These are phyloP conservation scores for Kwoniella europaea DNA, from an alignment of 768 basidiomycete species.

Conservation along the genomic window DNA sequence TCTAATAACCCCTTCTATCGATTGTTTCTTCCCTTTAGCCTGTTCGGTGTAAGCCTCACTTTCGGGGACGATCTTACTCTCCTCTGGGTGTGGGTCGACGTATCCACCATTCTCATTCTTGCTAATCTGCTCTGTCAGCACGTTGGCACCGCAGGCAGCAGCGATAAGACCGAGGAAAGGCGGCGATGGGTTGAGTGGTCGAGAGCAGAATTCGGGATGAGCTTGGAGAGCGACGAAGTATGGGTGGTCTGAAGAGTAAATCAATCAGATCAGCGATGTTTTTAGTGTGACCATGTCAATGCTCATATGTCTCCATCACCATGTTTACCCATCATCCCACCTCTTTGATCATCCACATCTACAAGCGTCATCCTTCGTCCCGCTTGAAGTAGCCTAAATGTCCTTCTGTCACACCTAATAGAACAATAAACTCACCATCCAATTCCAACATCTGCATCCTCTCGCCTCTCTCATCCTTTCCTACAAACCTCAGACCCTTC, in stretches of 20 bases:
- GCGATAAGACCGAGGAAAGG: constrained; percentile 95
- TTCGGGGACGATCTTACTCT: constrained; percentile 52
- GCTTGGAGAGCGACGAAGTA: constrained; percentile 94
- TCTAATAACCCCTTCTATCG: constrained; percentile 32
- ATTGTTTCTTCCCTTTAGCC: constrained; percentile 49
- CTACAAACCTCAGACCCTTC: constrained; percentile 73
- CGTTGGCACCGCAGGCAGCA: constrained; percentile 67
- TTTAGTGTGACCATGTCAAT: too few relatives aligned
- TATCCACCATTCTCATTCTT: constrained; percentile 63
- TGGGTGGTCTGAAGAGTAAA: constrained; percentile 71
- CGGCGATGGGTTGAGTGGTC: constrained; percentile 95
- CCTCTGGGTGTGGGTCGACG: constrained; percentile 56
- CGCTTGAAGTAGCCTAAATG: too few relatives aligned
- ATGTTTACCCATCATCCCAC: too few relatives aligned
- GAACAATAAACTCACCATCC: constrained; percentile 64
- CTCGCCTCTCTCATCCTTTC: constrained; percentile 94
- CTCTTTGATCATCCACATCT: too few relatives aligned
- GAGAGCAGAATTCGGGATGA: constrained; percentile 97
- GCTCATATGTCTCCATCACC: too few relatives aligned
- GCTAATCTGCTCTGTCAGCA: constrained; percentile 74
- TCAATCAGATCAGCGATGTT: too few relatives aligned
- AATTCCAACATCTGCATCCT: constrained; percentile 96
- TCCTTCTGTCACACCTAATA: neutral
- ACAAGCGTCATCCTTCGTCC: too few relatives aligned
- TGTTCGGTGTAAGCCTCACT: constrained; percentile 48